These are phyloP conservation scores for Oryza australiensis DNA, from an alignment of 176 grass and related monocot genomes.

Conservation along the genomic window DNA sequence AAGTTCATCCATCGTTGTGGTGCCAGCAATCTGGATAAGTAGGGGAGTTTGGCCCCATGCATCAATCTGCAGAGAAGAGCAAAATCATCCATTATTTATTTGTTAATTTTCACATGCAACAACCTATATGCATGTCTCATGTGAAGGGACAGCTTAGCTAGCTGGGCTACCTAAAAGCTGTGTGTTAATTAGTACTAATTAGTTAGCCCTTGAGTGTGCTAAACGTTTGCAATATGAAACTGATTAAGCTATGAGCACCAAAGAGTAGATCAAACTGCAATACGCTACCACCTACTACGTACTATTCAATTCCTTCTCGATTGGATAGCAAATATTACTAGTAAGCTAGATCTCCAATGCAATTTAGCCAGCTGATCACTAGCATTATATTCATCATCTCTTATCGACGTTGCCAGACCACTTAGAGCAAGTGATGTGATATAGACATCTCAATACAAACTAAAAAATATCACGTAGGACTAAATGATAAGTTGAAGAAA, in stretches of 20 bases:
- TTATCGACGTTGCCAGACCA: not conserved
- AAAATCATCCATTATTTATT: not conserved
- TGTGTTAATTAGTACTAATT: no score
- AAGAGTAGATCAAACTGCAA: not conserved
- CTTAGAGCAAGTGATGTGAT: no score
- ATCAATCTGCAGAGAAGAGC: not conserved
- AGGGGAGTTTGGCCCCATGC: not conserved
- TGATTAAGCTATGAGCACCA: not conserved
- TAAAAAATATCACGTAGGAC: no score
- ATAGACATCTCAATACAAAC: no score
- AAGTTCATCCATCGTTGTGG: not conserved
- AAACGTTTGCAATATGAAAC: conserved; percentile 32
- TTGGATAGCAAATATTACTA: not conserved
- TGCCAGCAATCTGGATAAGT: not conserved
- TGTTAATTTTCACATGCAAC: not conserved
- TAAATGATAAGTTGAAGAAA: no score
- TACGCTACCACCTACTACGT: not conserved
- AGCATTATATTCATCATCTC: not conserved
- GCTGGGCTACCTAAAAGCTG: conserved; percentile 7
- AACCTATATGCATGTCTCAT: conserved; percentile 21
- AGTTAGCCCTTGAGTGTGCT: conserved; percentile 9
- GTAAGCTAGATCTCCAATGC: not conserved
- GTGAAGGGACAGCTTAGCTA: conserved; percentile 37
- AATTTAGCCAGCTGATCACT: not conserved
- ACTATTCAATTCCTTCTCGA: not conserved